phyloP scores from a whole-genome alignment of 2,329 filamentous ascomycete genomes.

The Ramichloridium luteum region DNA sequence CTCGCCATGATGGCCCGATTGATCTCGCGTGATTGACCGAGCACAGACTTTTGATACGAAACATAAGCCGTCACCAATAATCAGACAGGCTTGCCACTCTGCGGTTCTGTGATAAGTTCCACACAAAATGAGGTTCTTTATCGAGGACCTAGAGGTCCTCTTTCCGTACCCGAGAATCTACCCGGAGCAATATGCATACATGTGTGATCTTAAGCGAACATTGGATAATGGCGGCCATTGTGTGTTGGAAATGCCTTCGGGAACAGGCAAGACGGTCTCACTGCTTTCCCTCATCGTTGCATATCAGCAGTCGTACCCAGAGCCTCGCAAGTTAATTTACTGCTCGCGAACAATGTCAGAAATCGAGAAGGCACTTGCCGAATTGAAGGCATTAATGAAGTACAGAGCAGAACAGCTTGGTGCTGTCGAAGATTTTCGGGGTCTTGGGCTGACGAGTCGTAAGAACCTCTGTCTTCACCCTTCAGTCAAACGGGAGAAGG shows the following conservation, averaged over 20 bases:
- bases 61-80: no score
- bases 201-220: conserved; percentile 77
- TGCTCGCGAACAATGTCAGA: conserved; percentile 99
- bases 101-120: no score
- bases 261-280: conserved; percentile 94
- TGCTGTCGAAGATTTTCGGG: conserved; percentile 81
- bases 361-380: conserved; percentile 92
- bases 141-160: conserved; percentile 60
- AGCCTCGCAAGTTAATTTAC: conserved; percentile 93
- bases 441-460: conserved; percentile 82
- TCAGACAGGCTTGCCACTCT: no score
- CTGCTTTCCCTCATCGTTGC: conserved; percentile 89
- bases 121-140: conserved; percentile 62
- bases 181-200: conserved; percentile 65
- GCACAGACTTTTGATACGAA: no score
- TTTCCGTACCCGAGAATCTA: conserved; percentile 67
- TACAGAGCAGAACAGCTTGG: conserved; percentile 86
- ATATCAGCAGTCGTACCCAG: conserved; percentile 87
- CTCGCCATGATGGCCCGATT: no score
- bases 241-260: conserved; percentile 97
- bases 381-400: conserved; percentile 87
- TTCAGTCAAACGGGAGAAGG: conserved; percentile 92
- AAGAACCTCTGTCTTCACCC: conserved; percentile 97
- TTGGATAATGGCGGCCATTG: conserved; percentile 91
- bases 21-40: no score